Evolutionary conservation across 129 eudicot species (phyloP).

Genomic region (Heracleum sosnowskyi): DNA sequence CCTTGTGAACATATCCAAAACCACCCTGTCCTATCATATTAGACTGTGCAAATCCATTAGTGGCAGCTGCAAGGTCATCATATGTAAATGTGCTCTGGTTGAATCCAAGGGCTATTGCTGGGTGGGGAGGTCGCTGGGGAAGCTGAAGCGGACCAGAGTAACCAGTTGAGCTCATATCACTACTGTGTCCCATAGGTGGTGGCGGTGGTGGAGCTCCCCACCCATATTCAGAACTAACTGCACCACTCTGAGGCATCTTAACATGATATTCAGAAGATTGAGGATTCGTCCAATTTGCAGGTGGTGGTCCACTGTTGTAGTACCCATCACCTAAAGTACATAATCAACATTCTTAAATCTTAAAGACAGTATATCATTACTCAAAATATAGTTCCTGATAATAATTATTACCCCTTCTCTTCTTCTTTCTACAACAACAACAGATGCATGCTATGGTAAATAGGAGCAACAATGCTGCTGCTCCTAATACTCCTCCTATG

Average conservation of each 20-base stretch:
- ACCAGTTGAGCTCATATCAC: slow-evolving; percentile 38
- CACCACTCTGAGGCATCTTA: slow-evolving; percentile 28
- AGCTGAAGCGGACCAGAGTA: slow-evolving; percentile 54
- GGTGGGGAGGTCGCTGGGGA: slow-evolving; percentile 67
- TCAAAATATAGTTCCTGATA: neutral
- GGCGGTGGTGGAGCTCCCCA: slow-evolving; percentile 66
- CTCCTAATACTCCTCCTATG: slow-evolving; percentile 48
- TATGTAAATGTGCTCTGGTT: slow-evolving; percentile 53
- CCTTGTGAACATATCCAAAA: slow-evolving; percentile 73
- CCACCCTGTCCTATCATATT: slow-evolving; percentile 72
- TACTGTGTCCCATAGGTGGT: slow-evolving; percentile 53
- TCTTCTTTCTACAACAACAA: slow-evolving; percentile 44
- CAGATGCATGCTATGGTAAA: slow-evolving; percentile 28
- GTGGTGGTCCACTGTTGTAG: slow-evolving; percentile 17
- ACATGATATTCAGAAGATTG: slow-evolving; percentile 18
- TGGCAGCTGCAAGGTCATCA: slow-evolving; percentile 58
- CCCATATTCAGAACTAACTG: slow-evolving; percentile 29
- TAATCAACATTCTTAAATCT: neutral
- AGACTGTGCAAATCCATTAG: slow-evolving; percentile 36
- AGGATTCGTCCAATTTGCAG: slow-evolving; percentile 17
- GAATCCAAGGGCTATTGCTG: slow-evolving; percentile 52
- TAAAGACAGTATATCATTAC: neutral
- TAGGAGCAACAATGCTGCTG: slow-evolving; percentile 37
- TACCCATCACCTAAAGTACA: slow-evolving; percentile 11
- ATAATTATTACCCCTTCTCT: slow-evolving; percentile 13